phyloP scores from a whole-genome alignment of 2,329 filamentous ascomycete species.

The Talaromyces atroroseus region DNA sequence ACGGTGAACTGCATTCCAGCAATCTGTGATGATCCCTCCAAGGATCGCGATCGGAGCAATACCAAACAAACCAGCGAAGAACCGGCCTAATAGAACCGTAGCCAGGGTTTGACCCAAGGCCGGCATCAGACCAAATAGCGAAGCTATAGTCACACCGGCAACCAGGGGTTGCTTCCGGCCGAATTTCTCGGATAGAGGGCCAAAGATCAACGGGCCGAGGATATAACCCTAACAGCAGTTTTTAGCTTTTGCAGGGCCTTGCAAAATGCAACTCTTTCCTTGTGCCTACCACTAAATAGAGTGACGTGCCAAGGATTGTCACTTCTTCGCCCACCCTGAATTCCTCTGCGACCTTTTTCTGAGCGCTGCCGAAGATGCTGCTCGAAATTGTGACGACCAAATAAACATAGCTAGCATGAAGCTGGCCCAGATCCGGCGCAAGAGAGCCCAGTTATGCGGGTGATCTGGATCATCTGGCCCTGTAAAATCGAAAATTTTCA shows the following conservation, averaged over 20 bases:
- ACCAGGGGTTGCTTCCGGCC: slow-evolving; percentile 48
- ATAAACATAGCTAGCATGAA: slow-evolving; percentile 37
- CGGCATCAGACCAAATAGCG: slow-evolving; percentile 49
- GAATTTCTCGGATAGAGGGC: slow-evolving; percentile 44
- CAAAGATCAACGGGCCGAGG: slow-evolving; percentile 48
- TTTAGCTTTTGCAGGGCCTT: too few relatives aligned
- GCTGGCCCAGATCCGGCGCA: slow-evolving; percentile 34
- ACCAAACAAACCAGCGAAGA: slow-evolving; percentile 42
- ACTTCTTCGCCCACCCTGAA: slow-evolving; percentile 38
- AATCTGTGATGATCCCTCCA: slow-evolving; percentile 38
- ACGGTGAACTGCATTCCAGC: slow-evolving; percentile 23
- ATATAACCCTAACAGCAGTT: slow-evolving; percentile 42
- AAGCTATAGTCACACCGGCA: slow-evolving; percentile 51
- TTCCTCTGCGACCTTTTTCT: slow-evolving; percentile 57
- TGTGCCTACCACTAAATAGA: not conserved
- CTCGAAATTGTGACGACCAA: slow-evolving; percentile 43
- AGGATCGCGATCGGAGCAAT: slow-evolving; percentile 39
- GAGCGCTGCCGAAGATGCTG: slow-evolving; percentile 65
- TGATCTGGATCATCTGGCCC: slow-evolving; percentile 45
- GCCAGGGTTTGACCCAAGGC: slow-evolving; percentile 48
- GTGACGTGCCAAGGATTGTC: not conserved
- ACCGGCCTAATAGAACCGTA: slow-evolving; percentile 36
- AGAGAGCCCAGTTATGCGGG: slow-evolving; percentile 53
- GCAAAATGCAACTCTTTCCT: not conserved
- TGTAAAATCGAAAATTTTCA: too few relatives aligned